Evolutionary conservation across 2,329 filamentous ascomycete genomes (phyloP).

Genomic region (Furcasterigmium furcatum): DNA sequence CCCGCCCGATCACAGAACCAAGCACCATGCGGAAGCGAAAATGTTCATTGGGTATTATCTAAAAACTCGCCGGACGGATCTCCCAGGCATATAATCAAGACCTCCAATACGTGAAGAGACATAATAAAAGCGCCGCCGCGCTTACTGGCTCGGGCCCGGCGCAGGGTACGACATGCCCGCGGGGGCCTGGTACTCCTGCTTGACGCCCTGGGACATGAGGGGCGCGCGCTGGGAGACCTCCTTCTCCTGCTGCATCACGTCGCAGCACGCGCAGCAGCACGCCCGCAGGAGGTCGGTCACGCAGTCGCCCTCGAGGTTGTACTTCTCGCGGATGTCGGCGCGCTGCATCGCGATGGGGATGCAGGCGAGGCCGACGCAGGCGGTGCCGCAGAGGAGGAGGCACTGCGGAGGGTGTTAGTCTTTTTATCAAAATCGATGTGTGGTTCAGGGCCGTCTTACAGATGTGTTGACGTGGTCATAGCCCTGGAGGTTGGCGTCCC

Average conservation of each 20-base stretch:
- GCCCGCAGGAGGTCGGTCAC: slow-evolving; percentile 35
- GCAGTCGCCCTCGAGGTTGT: slow-evolving; percentile 41
- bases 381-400: slow-evolving; percentile 36
- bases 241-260: slow-evolving; percentile 44
- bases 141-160: neutral
- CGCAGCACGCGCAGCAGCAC: slow-evolving; percentile 43
- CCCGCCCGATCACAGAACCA: no score
- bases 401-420: slow-evolving; percentile 24
- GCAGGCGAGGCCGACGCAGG: slow-evolving; percentile 36
- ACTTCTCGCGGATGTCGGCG: slow-evolving; percentile 38
- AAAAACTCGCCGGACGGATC: no score
- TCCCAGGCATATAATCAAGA: no score
- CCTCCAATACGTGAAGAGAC: no score
- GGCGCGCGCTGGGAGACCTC: slow-evolving; percentile 35
- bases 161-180: slow-evolving; percentile 23
- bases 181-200: slow-evolving; percentile 26
- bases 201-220: slow-evolving; percentile 12
- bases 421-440: neutral
- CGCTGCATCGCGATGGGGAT: slow-evolving; percentile 42
- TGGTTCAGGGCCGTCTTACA: slow-evolving; percentile 25
- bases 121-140: no score
- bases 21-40: no score
- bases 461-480: slow-evolving; percentile 44
- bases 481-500: slow-evolving; percentile 33
- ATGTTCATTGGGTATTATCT: no score